These are phyloP conservation scores for Pseudoperonospora humuli DNA, from an alignment of 352 stramenopile species.

Conservation along the genomic window DNA sequence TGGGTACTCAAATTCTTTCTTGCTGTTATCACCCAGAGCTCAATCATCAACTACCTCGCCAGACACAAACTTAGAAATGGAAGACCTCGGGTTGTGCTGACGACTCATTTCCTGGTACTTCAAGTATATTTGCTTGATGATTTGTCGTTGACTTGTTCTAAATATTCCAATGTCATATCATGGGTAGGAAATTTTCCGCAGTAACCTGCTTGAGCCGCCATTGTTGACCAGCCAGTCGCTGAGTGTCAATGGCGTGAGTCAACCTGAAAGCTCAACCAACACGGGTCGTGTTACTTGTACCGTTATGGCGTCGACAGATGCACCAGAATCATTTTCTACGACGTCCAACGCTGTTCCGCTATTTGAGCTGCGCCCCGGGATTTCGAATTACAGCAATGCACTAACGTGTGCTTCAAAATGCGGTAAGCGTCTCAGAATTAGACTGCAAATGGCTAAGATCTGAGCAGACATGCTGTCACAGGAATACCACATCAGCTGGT, in stretches of 20 bases:
- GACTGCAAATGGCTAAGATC: neutral
- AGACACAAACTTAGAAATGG: slow-evolving; percentile 15
- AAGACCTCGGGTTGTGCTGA: slow-evolving; percentile 60
- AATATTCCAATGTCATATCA: slow-evolving; percentile 1
- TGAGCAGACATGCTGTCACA: slow-evolving; percentile 10
- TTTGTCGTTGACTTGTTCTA: neutral
- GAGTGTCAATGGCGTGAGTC: slow-evolving; percentile 1
- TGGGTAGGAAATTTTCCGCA: slow-evolving; percentile 53
- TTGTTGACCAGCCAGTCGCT: slow-evolving; percentile 7
- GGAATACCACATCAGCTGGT: slow-evolving; percentile 39
- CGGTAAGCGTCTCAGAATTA: slow-evolving; percentile 24
- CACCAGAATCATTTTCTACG: slow-evolving; percentile 11
- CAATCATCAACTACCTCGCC: slow-evolving; percentile 51
- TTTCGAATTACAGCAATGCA: slow-evolving; percentile 66
- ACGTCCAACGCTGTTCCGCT: slow-evolving; percentile 32
- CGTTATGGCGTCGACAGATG: slow-evolving; percentile 45
- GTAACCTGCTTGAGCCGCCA: slow-evolving; percentile 27
- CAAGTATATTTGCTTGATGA: slow-evolving; percentile 24
- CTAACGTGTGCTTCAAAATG: slow-evolving; percentile 57
- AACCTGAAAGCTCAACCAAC: slow-evolving; percentile 2
- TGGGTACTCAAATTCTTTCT: slow-evolving; percentile 4
- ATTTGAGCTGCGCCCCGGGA: slow-evolving; percentile 51
- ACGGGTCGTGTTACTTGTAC: slow-evolving; percentile 31
- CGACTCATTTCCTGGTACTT: slow-evolving; percentile 71
- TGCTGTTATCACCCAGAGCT: slow-evolving; percentile 6